Evolutionary conservation across 169 alveolate genomes (phyloP).

Genomic region (Perkinsus olseni): DNA sequence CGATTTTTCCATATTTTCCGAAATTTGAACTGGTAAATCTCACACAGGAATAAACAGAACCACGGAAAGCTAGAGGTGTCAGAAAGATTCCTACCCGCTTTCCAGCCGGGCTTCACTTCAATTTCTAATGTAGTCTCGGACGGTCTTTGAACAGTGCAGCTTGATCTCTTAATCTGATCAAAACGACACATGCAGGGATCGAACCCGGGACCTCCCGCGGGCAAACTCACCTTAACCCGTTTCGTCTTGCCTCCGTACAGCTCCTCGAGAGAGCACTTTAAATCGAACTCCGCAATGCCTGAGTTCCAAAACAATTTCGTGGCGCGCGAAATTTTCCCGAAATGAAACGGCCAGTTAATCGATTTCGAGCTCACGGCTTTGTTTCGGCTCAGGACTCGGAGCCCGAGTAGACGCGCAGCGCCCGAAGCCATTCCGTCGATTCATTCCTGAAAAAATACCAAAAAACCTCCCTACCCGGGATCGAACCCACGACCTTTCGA

Average conservation of each 20-base stretch:
- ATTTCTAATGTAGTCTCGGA: not conserved
- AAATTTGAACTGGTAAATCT: no score
- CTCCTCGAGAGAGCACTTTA: not conserved
- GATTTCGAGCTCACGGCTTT: not conserved
- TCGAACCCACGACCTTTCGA: not conserved
- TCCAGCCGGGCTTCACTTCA: not conserved
- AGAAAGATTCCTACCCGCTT: not conserved
- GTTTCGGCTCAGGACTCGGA: not conserved
- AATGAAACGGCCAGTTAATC: no score
- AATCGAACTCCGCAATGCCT: not conserved
- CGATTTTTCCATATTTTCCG: no score
- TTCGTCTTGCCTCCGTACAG: not conserved
- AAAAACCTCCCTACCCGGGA: no score
- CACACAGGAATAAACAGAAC: no score
- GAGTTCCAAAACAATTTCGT: not conserved
- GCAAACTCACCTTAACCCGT: not conserved
- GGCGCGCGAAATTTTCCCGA: not conserved
- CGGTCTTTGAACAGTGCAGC: not conserved
- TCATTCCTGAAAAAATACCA: not conserved
- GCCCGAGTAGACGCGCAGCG: not conserved
- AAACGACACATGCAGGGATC: not conserved
- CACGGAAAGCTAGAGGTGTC: not conserved
- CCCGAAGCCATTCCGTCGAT: not conserved
- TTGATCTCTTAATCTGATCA: not conserved
- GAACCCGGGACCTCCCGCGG: not conserved